These are phyloP conservation scores for Noccaea caerulescens DNA, from an alignment of 345 rosid species.

Conservation along the genomic window DNA sequence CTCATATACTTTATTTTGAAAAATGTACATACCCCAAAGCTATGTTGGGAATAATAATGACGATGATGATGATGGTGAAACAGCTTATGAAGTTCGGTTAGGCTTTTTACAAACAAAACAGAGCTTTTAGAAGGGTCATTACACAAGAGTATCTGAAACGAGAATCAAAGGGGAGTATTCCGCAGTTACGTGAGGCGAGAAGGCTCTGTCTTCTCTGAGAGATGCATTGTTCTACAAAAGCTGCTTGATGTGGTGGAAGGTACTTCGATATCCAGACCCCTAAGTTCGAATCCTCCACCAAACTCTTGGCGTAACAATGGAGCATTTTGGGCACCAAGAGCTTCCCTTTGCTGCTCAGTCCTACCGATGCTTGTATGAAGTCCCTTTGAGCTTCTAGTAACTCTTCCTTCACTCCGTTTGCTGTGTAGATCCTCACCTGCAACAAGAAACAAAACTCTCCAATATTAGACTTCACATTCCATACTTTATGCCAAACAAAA, in stretches of 20 bases:
- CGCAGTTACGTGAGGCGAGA: conserved; percentile 70
- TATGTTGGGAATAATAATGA: neutral
- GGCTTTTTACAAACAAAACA: conserved; percentile 29
- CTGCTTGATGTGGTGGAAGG: conserved; percentile 81
- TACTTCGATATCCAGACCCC: conserved; percentile 86
- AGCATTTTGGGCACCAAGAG: conserved; percentile 85
- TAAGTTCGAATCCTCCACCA: conserved; percentile 74
- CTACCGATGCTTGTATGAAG: conserved; percentile 78
- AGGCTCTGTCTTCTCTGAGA: conserved; percentile 72
- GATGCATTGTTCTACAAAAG: conserved; percentile 82
- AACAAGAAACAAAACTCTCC: conserved; percentile 28
- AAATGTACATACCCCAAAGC: conserved; percentile 24
- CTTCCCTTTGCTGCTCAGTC: conserved; percentile 88
- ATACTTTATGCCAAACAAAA: conserved; percentile 11
- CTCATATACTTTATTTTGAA: neutral
- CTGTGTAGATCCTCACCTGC: conserved; percentile 79
- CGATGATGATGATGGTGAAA: neutral
- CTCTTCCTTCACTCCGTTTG: conserved; percentile 73
- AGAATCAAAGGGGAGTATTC: conserved; percentile 81
- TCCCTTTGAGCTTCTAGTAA: conserved; percentile 79
- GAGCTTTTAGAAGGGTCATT: conserved; percentile 38
- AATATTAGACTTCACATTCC: conserved; percentile 21
- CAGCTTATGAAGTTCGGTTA: too few relatives aligned
- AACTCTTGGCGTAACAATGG: conserved; percentile 75
- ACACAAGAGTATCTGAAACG: conserved; percentile 78